Percentiles rank a stretch among this genome's conserved stretches.
Conservation (phyloP, 345 rosid species). For the Gossypium rotundifolium region DNA sequence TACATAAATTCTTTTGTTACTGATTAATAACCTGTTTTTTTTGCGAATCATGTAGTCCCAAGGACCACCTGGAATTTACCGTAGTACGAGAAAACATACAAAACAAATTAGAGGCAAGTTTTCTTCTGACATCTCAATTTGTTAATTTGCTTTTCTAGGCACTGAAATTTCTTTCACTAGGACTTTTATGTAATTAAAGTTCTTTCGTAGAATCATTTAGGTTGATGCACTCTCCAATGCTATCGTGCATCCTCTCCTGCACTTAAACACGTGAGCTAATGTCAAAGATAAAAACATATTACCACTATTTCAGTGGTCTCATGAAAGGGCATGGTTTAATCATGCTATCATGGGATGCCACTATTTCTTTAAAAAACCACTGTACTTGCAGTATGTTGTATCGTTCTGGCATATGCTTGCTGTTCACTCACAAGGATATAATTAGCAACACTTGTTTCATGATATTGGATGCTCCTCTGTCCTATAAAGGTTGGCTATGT, state of each 20-base stretch:
- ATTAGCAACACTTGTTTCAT: neutral
- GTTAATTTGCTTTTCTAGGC: neutral
- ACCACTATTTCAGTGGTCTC: neutral
- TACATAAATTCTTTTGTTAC: neutral
- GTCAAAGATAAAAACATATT: neutral
- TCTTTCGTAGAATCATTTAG: neutral
- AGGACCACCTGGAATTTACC: constrained; percentile 81
- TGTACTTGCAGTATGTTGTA: neutral
- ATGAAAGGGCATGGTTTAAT: neutral
- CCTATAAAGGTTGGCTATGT: neutral
- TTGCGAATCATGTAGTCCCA: constrained; percentile 44
- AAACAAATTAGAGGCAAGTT: constrained; percentile 60
- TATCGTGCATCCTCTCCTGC: neutral
- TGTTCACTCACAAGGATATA: neutral
- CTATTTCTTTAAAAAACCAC: neutral
- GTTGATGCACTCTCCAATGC: neutral
- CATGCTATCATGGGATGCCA: neutral
- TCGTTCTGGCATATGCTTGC: neutral
- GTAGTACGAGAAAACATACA: constrained; percentile 79
- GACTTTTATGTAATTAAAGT: neutral
- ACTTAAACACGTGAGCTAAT: neutral
- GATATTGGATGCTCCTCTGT: neutral
- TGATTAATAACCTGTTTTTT: neutral
- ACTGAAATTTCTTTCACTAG: neutral
- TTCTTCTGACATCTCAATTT: constrained; percentile 1